A percentile compares a stretch with the other conserved stretches of the same genome.
Evolutionary conservation across 2,329 filamentous ascomycete species (phyloP).

Genomic region (Hypomyces perniciosus): DNA sequence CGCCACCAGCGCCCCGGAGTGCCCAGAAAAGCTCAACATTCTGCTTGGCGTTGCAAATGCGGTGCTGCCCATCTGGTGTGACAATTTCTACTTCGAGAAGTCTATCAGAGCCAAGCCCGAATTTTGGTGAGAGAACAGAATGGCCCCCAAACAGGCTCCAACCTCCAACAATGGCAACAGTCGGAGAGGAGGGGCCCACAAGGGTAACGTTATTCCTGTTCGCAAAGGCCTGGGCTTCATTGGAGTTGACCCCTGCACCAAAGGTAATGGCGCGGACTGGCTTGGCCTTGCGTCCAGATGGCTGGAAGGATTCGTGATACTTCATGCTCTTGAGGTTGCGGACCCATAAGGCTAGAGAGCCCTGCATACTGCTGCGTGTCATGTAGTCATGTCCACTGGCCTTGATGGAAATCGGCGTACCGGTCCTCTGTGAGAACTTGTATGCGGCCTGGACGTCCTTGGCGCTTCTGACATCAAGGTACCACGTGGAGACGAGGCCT

Average conservation of each 20-base stretch:
- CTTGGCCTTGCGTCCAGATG: neutral
- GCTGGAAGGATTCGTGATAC: slow-evolving; percentile 1
- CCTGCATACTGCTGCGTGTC: neutral
- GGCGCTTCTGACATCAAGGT: neutral
- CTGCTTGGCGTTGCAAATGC: slow-evolving; percentile 35
- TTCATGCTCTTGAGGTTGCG: slow-evolving; percentile 6
- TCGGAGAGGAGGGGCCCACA: slow-evolving; percentile 9
- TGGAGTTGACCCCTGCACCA: slow-evolving; percentile 7
- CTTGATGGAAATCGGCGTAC: slow-evolving; percentile 7
- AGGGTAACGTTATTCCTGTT: slow-evolving; percentile 5
- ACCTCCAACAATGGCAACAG: slow-evolving; percentile 9
- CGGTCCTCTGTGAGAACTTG: neutral
- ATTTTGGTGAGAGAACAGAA: slow-evolving; percentile 31
- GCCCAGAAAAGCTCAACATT: slow-evolving; percentile 51
- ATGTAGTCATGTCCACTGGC: slow-evolving; percentile 9
- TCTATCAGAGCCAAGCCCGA: slow-evolving; percentile 44
- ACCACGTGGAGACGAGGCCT: neutral
- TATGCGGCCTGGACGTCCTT: neutral
- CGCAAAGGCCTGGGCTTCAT: slow-evolving; percentile 10
- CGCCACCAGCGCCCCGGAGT: slow-evolving; percentile 42
- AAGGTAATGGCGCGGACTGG: slow-evolving; percentile 5
- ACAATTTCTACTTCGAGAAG: slow-evolving; percentile 39
- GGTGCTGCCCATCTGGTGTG: slow-evolving; percentile 34
- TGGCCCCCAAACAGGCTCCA: slow-evolving; percentile 33
- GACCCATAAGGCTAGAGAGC: slow-evolving; percentile 9